Conservation (phyloP, 148 eudicot species). For the Fagopyrum homotropicum region DNA sequence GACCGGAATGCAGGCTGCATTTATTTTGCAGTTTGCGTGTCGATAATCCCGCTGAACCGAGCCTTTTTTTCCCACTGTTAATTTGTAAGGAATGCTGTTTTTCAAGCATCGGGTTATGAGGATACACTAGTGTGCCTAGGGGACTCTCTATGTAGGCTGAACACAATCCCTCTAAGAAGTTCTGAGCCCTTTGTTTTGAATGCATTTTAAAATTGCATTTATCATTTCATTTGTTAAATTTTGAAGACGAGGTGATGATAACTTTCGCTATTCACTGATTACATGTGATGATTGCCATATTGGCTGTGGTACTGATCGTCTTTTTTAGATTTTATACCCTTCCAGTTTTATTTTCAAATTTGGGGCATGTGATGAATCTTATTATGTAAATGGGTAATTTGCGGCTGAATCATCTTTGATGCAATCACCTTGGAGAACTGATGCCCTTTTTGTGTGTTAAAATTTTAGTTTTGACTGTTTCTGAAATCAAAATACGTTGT, state of each 20-base stretch:
- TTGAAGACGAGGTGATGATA: background rate
- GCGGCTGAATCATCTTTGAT: conserved; percentile 8
- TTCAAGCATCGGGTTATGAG: too few species aligned
- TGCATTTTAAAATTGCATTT: background rate
- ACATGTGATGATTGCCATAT: background rate
- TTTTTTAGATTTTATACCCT: background rate
- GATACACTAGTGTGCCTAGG: too few species aligned
- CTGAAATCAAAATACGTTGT: too few species aligned
- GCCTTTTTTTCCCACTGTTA: conserved; percentile 10
- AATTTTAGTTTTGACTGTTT: background rate
- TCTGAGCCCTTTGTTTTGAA: background rate
- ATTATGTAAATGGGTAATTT: conserved; percentile 8
- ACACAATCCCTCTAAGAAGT: background rate
- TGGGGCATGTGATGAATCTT: background rate
- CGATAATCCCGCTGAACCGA: conserved; percentile 53
- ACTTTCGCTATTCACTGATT: background rate
- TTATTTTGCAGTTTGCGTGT: conserved; percentile 35
- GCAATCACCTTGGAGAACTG: conserved; percentile 10
- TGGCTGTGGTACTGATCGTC: conserved; percentile 2
- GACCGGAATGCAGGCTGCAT: conserved; percentile 55
- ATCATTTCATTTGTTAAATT: background rate
- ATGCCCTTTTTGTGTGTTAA: background rate
- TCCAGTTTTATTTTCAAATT: background rate
- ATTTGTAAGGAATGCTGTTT: too few species aligned
- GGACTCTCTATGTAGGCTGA: too few species aligned